phyloP scores from a whole-genome alignment of 2,329 filamentous ascomycete genomes.

The Pseudocercospora eumusae region DNA sequence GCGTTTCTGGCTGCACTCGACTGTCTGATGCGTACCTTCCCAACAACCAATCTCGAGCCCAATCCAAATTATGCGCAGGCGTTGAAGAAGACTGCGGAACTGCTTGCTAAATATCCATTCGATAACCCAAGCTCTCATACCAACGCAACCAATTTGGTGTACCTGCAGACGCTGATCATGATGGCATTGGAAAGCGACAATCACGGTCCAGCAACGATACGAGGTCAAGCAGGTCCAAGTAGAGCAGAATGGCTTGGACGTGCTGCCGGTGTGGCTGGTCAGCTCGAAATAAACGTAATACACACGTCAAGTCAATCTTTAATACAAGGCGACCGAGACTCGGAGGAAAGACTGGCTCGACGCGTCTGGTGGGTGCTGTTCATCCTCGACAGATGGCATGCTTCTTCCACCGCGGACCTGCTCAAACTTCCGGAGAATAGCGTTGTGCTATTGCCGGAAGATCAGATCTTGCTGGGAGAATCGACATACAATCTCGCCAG shows the following conservation, averaged over 20 bases:
- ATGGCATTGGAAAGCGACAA: conserved; percentile 67
- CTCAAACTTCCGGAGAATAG: conserved; percentile 64
- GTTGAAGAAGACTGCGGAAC: conserved; percentile 47
- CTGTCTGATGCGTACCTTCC: conserved; percentile 59
- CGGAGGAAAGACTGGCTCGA: conserved; percentile 62
- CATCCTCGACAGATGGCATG: conserved; percentile 72
- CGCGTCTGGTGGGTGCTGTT: conserved; percentile 73
- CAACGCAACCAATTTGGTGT: conserved; percentile 52
- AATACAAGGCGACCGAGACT: conserved; percentile 57
- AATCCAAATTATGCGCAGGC: conserved; percentile 41
- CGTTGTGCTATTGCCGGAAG: conserved; percentile 60
- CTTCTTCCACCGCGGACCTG: conserved; percentile 65
- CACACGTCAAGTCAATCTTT: conserved; percentile 45
- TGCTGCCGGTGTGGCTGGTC: conserved; percentile 66
- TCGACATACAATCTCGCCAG: conserved; percentile 65
- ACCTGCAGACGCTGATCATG: conserved; percentile 67
- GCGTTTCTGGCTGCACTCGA: conserved; percentile 67
- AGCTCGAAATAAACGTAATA: conserved; percentile 61
- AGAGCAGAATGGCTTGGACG: conserved; percentile 62
- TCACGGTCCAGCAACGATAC: conserved; percentile 50
- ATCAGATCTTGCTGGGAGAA: conserved; percentile 63
- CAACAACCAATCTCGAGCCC: conserved; percentile 42
- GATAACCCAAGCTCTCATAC: conserved; percentile 47
- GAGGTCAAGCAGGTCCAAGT: conserved; percentile 50
- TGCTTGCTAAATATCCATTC: conserved; percentile 49